Evolutionary conservation across 2,329 filamentous ascomycete species (phyloP), one percentile per base, ranked within the genome.

Genomic region (Raffaelea ambrosiae): DNA sequence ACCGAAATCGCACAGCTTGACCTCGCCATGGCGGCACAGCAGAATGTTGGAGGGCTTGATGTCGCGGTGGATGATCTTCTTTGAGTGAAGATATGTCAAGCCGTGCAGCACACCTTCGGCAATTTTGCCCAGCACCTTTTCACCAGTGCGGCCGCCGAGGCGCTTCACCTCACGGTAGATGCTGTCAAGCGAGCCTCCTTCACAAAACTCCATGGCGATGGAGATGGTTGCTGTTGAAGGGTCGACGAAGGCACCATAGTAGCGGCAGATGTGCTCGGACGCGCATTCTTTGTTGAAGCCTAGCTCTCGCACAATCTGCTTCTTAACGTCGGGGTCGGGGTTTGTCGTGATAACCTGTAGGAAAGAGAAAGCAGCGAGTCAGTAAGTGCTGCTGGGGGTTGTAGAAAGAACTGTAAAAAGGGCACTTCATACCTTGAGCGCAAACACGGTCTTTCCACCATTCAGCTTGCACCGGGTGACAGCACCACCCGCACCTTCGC

Each of bases 41-140:
- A 98, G 76, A 57, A 98, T 97, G 64, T 98, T 98, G 53, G 87
- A 94, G 1, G 93, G 93, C 67, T 98, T 98, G 72, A 98, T 98
- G 63, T 98, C 93, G 68, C 93, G 84, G 67, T 98, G 93, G 59
- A 98, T 97, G 66, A 98, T 98, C 66, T 95, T 93, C 62, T 91
- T 86, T 59, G 85, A 84, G 71, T 97, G 88, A 9, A 98, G 80
- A 67, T 98, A 98, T 9, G 90, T 97, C 52, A 98, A 72, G 21
- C 93, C 93, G 58, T 89, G 88, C 47, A 98, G 72, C 4, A 98
- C 91, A 47, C 91, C 93, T 65, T 97, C 93, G 39, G 93, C 89
- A 40, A 98, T 86, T 70, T 97, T 97, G 54, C 93, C 93, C 4
- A 98, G 74, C 2, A 98, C 93, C 63, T 97, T 98, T 64, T 98